These are phyloP conservation scores for Dryas octopetala DNA, from an alignment of 306 rosid species.

Conservation along the genomic window DNA sequence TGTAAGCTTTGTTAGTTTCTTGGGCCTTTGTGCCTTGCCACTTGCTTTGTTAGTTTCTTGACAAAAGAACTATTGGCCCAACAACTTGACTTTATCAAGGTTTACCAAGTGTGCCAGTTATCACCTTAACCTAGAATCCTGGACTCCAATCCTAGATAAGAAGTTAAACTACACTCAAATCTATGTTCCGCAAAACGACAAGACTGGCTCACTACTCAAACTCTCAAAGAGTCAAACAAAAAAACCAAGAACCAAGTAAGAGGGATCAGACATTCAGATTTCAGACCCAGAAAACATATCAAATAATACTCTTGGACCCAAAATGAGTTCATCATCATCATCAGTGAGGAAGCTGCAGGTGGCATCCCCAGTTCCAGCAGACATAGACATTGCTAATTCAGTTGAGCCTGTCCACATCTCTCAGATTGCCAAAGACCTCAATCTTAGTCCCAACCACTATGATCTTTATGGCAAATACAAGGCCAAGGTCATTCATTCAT, in stretches of 20 bases:
- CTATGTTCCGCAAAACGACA: constrained; percentile 1
- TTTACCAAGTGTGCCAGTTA: constrained; percentile 7
- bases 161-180: neutral
- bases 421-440: constrained; percentile 68
- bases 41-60: too few relatives aligned
- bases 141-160: neutral
- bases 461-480: constrained; percentile 93
- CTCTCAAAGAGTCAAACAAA: neutral
- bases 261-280: neutral
- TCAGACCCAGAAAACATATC: neutral
- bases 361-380: constrained; percentile 89
- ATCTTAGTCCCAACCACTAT: constrained; percentile 71
- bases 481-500: constrained; percentile 58
- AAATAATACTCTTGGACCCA: neutral
- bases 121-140: neutral
- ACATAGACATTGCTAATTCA: constrained; percentile 85
- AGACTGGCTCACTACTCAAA: neutral
- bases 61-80: too few relatives aligned
- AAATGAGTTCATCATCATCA: constrained; percentile 51
- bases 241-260: neutral
- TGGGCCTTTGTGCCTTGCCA: too few relatives aligned
- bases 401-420: constrained; percentile 81
- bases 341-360: constrained; percentile 68
- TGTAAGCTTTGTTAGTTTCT: too few relatives aligned
- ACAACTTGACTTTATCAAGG: neutral